A percentile compares a stretch with the other conserved stretches of the same genome.
Evolutionary conservation across 192 early-diverging fungal genomes (phyloP).

Genomic region (Podila clonocystis): DNA sequence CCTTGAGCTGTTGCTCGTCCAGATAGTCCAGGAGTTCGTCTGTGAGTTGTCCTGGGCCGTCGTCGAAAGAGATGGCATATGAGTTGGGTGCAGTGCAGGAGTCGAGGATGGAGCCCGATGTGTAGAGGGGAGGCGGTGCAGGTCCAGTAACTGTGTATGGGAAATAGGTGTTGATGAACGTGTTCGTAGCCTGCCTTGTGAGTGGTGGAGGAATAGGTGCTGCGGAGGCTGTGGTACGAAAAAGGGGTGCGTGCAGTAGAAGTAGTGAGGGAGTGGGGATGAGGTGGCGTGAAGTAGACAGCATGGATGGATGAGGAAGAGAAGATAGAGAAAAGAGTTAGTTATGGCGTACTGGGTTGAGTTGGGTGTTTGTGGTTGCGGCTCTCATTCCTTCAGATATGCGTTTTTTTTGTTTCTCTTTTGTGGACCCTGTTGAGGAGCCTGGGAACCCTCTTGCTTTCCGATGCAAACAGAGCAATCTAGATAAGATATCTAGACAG

Average conservation of each 20-base stretch:
- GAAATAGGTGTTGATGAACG: slow-evolving; percentile 14
- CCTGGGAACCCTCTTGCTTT: too few species aligned
- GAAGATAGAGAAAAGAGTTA: too few species aligned
- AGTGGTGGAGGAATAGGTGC: slow-evolving; percentile 15
- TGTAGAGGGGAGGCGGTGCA: slow-evolving; percentile 9
- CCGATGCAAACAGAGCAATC: too few species aligned
- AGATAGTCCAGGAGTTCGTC: slow-evolving; percentile 62
- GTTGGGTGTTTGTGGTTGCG: too few species aligned
- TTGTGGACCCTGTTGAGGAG: too few species aligned
- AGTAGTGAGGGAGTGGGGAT: not conserved
- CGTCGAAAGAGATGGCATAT: slow-evolving; percentile 71
- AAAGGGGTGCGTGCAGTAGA: not conserved
- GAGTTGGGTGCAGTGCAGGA: slow-evolving; percentile 22
- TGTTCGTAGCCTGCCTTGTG: not conserved
- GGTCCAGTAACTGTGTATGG: slow-evolving; percentile 28
- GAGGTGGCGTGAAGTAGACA: too few species aligned
- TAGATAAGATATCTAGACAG: too few species aligned
- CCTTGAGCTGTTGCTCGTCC: slow-evolving; percentile 62
- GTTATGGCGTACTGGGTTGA: too few species aligned
- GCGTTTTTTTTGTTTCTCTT: too few species aligned
- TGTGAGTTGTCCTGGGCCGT: slow-evolving; percentile 69
- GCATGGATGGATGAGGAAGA: too few species aligned
- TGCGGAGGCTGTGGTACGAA: slow-evolving; percentile 6
- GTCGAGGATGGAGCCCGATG: slow-evolving; percentile 26
- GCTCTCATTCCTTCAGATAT: too few species aligned